Conservation (phyloP, 768 basidiomycete species). For the Panaeolus cyanescens region DNA sequence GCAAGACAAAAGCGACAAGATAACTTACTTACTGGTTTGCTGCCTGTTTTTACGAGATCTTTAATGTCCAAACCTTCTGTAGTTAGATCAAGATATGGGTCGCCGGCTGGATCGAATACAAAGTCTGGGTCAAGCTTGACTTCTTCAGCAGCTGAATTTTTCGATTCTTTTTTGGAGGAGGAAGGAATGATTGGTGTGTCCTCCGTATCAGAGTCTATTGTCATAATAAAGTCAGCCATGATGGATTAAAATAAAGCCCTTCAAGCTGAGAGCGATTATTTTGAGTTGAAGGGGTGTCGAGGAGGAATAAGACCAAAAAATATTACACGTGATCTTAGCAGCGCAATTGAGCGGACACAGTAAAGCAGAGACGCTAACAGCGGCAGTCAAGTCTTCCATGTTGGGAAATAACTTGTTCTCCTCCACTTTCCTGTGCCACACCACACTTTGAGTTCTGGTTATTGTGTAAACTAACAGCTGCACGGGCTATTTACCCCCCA, state of each 20-base stretch:
- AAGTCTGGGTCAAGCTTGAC: constrained; percentile 79
- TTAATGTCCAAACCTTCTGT: constrained; percentile 39
- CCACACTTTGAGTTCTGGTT: not conserved
- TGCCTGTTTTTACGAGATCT: constrained; percentile 63
- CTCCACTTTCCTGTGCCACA: not conserved
- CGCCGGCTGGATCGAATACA: constrained; percentile 76
- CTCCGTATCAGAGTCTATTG: constrained; percentile 81
- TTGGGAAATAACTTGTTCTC: not conserved
- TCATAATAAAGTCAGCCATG: constrained; percentile 76
- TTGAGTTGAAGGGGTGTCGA: not conserved
- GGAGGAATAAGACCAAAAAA: not conserved
- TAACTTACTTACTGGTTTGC: constrained; percentile 54
- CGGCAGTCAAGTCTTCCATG: constrained; percentile 1
- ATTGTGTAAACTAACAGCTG: not conserved
- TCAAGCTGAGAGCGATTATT: not conserved
- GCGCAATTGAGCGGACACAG: too few species aligned
- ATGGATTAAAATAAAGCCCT: constrained; percentile 7
- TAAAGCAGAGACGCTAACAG: too few species aligned
- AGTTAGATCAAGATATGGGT: constrained; percentile 63
- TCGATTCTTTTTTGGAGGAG: constrained; percentile 21
- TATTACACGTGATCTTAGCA: constrained; percentile 1
- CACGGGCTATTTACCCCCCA: not conserved
- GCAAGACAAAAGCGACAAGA: constrained; percentile 5
- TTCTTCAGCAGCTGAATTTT: constrained; percentile 44
- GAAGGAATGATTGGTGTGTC: constrained; percentile 30